Evolutionary conservation across 257 asterid species (phyloP).

Genomic region (Nicotiana noctiflora): DNA sequence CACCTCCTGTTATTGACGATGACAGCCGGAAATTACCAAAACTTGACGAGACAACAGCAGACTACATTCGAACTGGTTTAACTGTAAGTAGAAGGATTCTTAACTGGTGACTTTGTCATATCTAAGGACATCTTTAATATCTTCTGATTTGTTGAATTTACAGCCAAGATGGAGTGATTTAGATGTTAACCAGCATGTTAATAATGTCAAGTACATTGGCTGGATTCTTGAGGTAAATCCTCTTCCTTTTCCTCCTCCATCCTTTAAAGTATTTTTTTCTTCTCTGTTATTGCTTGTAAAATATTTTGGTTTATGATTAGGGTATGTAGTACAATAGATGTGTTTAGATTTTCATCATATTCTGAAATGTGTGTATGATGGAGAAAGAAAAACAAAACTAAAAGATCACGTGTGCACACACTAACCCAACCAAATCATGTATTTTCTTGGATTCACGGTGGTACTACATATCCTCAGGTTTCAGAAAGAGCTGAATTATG

Average conservation of each 20-base stretch:
- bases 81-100: constrained; percentile 52
- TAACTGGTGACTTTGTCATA: neutral
- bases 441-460: neutral
- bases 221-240: constrained; percentile 94
- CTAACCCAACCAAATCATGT: neutral
- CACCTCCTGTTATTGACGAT: constrained; percentile 78
- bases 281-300: neutral
- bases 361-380: neutral
- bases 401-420: neutral
- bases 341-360: neutral
- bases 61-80: constrained; percentile 59
- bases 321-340: neutral
- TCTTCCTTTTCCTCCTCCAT: neutral
- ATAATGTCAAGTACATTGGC: constrained; percentile 87
- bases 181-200: constrained; percentile 94
- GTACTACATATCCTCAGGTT: neutral
- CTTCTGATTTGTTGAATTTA: constrained; percentile 7
- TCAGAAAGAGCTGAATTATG: neutral
- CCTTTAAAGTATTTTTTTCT: neutral
- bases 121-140: neutral
- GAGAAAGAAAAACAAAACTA: neutral
- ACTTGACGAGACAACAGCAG: constrained; percentile 71
- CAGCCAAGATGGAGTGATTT: constrained; percentile 95
- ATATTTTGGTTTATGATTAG: neutral
- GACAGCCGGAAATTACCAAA: constrained; percentile 78